Conservation (phyloP, 495 filamentous ascomycete genomes). For the Annulohypoxylon stygium region DNA sequence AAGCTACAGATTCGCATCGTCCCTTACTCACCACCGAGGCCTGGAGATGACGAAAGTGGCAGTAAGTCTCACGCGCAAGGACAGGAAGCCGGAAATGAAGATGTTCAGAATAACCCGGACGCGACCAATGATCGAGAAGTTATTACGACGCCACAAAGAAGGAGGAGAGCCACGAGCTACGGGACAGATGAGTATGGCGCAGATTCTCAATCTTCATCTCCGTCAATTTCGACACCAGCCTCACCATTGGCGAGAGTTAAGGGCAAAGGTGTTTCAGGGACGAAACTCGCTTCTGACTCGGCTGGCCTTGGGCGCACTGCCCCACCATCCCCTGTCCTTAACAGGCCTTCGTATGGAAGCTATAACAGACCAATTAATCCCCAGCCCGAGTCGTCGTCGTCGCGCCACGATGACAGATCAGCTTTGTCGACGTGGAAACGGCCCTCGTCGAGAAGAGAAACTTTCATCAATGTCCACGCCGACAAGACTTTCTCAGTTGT, state of each 20-base stretch:
- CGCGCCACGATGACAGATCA: slow-evolving; percentile 43
- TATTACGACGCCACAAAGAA: slow-evolving; percentile 37
- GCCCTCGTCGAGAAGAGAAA: slow-evolving; percentile 55
- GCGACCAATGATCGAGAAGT: slow-evolving; percentile 27
- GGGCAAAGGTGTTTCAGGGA: slow-evolving; percentile 62
- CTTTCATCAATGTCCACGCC: slow-evolving; percentile 57
- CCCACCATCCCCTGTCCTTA: slow-evolving; percentile 51
- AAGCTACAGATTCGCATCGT: slow-evolving; percentile 65
- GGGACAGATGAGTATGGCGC: slow-evolving; percentile 50
- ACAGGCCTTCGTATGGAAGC: slow-evolving; percentile 47
- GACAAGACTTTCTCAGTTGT: slow-evolving; percentile 65
- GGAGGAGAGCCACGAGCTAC: slow-evolving; percentile 36
- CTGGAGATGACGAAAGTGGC: slow-evolving; percentile 49
- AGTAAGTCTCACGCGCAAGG: slow-evolving; percentile 34
- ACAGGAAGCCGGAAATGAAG: slow-evolving; percentile 21
- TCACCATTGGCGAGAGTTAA: slow-evolving; percentile 54
- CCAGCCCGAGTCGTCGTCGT: slow-evolving; percentile 40
- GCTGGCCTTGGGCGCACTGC: slow-evolving; percentile 53
- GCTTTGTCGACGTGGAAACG: slow-evolving; percentile 40
- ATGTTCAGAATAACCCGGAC: slow-evolving; percentile 15
- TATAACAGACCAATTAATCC: slow-evolving; percentile 51
- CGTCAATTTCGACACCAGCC: slow-evolving; percentile 50
- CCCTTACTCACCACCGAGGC: slow-evolving; percentile 64
- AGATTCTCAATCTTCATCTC: slow-evolving; percentile 53
- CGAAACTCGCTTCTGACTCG: slow-evolving; percentile 59